phyloP scores from a whole-genome alignment of 1,284 basidiomycete species.

The Ceratobasidium sp. region DNA sequence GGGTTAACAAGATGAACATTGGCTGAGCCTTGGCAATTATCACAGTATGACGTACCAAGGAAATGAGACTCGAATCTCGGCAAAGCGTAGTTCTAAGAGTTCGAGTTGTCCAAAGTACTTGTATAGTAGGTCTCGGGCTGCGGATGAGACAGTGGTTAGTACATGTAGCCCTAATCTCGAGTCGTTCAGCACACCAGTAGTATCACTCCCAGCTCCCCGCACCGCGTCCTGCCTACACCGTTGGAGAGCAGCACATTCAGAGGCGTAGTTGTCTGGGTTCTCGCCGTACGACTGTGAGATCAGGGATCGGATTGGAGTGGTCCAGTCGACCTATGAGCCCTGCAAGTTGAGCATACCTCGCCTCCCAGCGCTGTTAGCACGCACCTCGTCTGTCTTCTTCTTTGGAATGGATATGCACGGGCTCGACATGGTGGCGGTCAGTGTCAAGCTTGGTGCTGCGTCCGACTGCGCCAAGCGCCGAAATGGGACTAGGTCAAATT shows the following conservation, averaged over 20 bases:
- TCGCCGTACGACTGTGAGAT: conserved; percentile 96
- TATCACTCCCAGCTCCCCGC: conserved; percentile 91
- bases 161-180: neutral
- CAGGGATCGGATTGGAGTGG: conserved; percentile 83
- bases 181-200: conserved; percentile 70
- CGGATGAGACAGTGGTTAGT: conserved; percentile 11
- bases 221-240: conserved; percentile 95
- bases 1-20: conserved; percentile 8
- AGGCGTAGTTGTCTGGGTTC: conserved; percentile 84
- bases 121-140: conserved; percentile 93
- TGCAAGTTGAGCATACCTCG: conserved; percentile 54
- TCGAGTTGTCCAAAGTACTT: conserved; percentile 99
- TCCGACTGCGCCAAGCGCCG: neutral
- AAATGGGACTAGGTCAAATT: neutral
- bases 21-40: conserved; percentile 41
- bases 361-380: neutral
- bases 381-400: conserved; percentile 77
- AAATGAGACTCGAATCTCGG: conserved; percentile 95
- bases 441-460: neutral
- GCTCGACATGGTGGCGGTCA: conserved; percentile 32
- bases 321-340: conserved; percentile 78
- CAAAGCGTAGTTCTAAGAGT: conserved; percentile 94
- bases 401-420: conserved; percentile 72
- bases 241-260: conserved; percentile 86
- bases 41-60: conserved; percentile 67